Evolutionary conservation across 2,329 filamentous ascomycete genomes (phyloP).

Genomic region (Fusarium dlaminii): DNA sequence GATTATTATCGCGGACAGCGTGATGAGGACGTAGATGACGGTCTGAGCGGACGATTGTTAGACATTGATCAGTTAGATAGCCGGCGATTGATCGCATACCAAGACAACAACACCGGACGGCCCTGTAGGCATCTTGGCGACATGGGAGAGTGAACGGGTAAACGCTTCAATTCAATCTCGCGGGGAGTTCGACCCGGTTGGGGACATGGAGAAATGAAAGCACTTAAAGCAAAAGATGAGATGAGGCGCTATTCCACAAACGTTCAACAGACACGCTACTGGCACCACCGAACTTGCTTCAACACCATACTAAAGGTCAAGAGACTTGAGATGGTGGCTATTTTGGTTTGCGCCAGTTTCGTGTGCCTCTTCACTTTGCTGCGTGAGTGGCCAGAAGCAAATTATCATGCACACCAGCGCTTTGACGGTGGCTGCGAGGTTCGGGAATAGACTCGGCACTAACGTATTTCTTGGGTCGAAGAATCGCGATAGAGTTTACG

Average conservation of each 20-base stretch:
- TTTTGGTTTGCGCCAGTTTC: not conserved
- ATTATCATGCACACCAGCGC: not conserved
- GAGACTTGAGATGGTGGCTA: not conserved
- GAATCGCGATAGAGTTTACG: not conserved
- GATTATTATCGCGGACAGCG: not conserved
- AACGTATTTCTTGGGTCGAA: rapidly evolving
- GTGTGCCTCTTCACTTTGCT: not conserved
- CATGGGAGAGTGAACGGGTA: too few species aligned
- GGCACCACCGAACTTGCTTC: not conserved
- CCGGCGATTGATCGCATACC: not conserved
- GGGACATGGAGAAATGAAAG: not conserved
- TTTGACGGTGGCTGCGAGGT: not conserved
- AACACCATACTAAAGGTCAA: not conserved
- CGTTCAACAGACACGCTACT: not conserved
- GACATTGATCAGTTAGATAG: rapidly evolving
- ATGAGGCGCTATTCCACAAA: not conserved
- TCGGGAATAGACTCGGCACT: not conserved
- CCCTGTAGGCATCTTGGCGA: not conserved
- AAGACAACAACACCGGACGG: constrained; percentile 7
- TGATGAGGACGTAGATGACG: not conserved
- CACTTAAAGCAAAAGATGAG: not conserved
- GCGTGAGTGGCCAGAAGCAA: rapidly evolving
- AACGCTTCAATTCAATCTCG: not conserved
- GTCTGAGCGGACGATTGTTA: not conserved
- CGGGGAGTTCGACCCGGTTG: too few species aligned